Percentiles rank a stretch among this genome's conserved stretches.
Evolutionary conservation across 2,329 filamentous ascomycete species (phyloP).

Genomic region (Pseudogymnoascus sp.): DNA sequence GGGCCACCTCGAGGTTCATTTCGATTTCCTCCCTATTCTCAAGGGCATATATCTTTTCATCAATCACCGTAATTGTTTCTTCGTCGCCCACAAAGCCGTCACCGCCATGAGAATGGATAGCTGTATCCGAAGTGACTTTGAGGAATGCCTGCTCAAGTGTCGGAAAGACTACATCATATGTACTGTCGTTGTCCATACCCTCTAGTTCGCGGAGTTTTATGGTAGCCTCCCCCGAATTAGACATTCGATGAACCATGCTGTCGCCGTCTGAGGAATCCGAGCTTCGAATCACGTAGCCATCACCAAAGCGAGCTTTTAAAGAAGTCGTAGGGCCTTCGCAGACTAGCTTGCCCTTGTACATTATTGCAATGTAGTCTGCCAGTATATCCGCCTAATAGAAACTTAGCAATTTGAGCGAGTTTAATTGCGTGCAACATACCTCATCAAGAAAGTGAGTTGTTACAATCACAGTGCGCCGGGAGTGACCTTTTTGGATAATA

Average conservation of each 20-base stretch:
- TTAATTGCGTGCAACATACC: background rate
- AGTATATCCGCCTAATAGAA: conserved; percentile 47
- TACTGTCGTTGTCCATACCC: conserved; percentile 42
- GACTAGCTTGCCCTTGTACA: conserved; percentile 56
- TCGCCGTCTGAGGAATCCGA: conserved; percentile 15
- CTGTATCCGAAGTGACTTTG: conserved; percentile 52
- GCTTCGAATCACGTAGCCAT: conserved; percentile 42
- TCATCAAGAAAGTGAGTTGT: conserved; percentile 64
- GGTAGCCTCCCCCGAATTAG: conserved; percentile 46
- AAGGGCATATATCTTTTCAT: conserved; percentile 21
- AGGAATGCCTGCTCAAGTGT: conserved; percentile 62
- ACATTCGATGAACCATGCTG: conserved; percentile 17
- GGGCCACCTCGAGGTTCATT: conserved; percentile 42
- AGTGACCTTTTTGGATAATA: conserved; percentile 55
- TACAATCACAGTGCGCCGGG: conserved; percentile 52
- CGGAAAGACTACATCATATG: conserved; percentile 53
- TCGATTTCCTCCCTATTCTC: conserved; percentile 20
- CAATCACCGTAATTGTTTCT: conserved; percentile 15
- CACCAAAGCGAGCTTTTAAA: conserved; percentile 53
- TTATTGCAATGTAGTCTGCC: conserved; percentile 56
- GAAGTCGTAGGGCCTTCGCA: conserved; percentile 56
- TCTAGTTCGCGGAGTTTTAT: conserved; percentile 48
- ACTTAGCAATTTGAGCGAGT: background rate
- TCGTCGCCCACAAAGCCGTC: conserved; percentile 22
- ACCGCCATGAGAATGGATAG: conserved; percentile 18